phyloP scores from a whole-genome alignment of 2,329 filamentous ascomycete species.

The Neocatenulostroma microsporum region DNA sequence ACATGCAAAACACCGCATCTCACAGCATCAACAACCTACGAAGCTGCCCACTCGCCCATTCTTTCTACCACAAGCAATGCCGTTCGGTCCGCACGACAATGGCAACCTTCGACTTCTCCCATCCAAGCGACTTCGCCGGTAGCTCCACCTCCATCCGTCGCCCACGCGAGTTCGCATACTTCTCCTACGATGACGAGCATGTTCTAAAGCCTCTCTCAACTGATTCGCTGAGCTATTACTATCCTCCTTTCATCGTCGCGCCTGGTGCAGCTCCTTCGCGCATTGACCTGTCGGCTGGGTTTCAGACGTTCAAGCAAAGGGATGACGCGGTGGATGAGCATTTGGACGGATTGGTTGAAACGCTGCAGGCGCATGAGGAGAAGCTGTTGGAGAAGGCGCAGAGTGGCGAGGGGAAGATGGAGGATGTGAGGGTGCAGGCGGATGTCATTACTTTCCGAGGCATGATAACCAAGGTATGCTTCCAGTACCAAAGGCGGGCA shows the following conservation, averaged over 20 bases:
- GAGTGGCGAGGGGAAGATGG: slow-evolving; percentile 5
- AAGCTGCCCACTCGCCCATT: no score
- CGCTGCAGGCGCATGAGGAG: slow-evolving; percentile 66
- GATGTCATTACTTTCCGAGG: slow-evolving; percentile 89
- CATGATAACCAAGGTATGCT: slow-evolving; percentile 88
- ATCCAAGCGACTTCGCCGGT: slow-evolving; percentile 60
- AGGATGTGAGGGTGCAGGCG: slow-evolving; percentile 43
- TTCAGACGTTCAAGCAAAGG: slow-evolving; percentile 66
- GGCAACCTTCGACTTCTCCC: slow-evolving; percentile 60
- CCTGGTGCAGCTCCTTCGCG: slow-evolving; percentile 21
- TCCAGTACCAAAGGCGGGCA: no score
- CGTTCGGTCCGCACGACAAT: no score
- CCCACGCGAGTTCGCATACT: slow-evolving; percentile 81
- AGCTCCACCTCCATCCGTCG: slow-evolving; percentile 63
- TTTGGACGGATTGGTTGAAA: slow-evolving; percentile 70
- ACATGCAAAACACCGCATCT: no score
- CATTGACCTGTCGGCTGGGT: slow-evolving; percentile 70
- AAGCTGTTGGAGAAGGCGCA: slow-evolving; percentile 54
- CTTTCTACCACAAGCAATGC: no score
- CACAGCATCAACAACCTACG: no score
- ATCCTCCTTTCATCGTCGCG: slow-evolving; percentile 49
- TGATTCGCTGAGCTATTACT: slow-evolving; percentile 80
- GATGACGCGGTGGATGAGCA: slow-evolving; percentile 79
- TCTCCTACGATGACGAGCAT: slow-evolving; percentile 86
- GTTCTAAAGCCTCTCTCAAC: slow-evolving; percentile 62